Evolutionary conservation across 2,329 filamentous ascomycete genomes (phyloP), one percentile per base, ranked within the genome.

Genomic region (Exophiala viscosa): DNA sequence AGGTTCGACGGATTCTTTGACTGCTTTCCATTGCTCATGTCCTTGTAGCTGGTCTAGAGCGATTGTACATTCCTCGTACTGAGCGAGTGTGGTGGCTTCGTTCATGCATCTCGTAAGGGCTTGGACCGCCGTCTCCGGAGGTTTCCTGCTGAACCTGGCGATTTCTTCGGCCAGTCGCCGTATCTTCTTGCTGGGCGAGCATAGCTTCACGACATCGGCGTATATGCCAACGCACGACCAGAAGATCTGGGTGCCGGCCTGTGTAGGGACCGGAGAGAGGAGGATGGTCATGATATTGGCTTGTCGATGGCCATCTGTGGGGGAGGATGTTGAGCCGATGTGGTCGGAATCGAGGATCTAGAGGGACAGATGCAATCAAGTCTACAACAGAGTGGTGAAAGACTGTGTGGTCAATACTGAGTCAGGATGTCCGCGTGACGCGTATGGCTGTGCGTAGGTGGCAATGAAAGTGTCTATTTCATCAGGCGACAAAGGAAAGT

Each of bases 21-120:
- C 81, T 31, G 76, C 68, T 67, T 96, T 96, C 91, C 91, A 96
- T 23, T 76, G 72, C 60, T 92, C 84, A 65, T 92, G 90, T 41
- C 85, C 85, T 67, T 96, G 89, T 11, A 96, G 73, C 8, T 77
- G 68, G 66, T 96, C 91, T 39, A 96, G 80, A 65, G 91, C 85
- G 39, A 77, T 77, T 2, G 91, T 91, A 8, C 88, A 86, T 13
- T 74, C 74, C 60, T 85, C 80, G 90, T 91, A 96, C 65, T 90
- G 83, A 45, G 78, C 73, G 61, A 84, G 79, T 1, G 81, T 81
- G 54, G 82, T 78, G 56, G 89, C 87, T 84, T 89, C 60, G 50
- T 58, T 39, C 57, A 59, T 59, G 43, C 49, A 32, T 45, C 56
- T 46, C 3, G 47, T 31, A 10, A 39, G 34, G 23, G 46, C 33